Evolutionary conservation across 2,329 filamentous ascomycete genomes (phyloP).

Genomic region (Scedosporium minutisporum): DNA sequence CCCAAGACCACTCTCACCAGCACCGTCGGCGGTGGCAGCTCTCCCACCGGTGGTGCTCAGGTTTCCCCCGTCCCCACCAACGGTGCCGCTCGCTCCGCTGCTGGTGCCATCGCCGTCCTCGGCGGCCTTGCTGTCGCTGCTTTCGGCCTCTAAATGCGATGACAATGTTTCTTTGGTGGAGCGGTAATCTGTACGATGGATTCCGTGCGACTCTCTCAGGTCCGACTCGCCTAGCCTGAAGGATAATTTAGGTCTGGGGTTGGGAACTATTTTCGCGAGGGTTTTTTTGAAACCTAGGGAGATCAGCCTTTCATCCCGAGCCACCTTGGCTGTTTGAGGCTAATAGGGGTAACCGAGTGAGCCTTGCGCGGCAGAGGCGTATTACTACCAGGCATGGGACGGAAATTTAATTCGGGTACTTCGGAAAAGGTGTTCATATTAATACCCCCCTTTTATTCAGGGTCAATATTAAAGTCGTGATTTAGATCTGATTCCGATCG

Average conservation of each 20-base stretch:
- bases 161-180: slow-evolving; percentile 5
- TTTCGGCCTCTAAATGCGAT: slow-evolving; percentile 7
- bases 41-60: slow-evolving; percentile 8
- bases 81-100: not conserved
- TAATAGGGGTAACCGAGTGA: not conserved
- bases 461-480: not conserved
- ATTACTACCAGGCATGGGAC: slow-evolving; percentile 1
- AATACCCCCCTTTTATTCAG: not conserved
- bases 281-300: not conserved
- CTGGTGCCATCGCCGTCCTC: slow-evolving; percentile 4
- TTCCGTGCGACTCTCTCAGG: not conserved
- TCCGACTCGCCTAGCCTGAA: not conserved
- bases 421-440: not conserved
- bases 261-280: not conserved
- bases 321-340: not conserved
- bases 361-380: not conserved
- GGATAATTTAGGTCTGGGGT: not conserved
- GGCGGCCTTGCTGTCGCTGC: slow-evolving; percentile 4
- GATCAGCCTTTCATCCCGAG: not conserved
- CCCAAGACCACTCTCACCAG: slow-evolving; percentile 6
- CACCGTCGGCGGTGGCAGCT: slow-evolving; percentile 12
- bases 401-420: slow-evolving; percentile 1
- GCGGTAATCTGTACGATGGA: slow-evolving; percentile 6
- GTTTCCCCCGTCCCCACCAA: slow-evolving; percentile 4
- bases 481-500: not conserved